Base-by-base conservation (phyloP, 2,329 filamentous ascomycete genomes). In the Rachicladosporium sp. region DNA sequence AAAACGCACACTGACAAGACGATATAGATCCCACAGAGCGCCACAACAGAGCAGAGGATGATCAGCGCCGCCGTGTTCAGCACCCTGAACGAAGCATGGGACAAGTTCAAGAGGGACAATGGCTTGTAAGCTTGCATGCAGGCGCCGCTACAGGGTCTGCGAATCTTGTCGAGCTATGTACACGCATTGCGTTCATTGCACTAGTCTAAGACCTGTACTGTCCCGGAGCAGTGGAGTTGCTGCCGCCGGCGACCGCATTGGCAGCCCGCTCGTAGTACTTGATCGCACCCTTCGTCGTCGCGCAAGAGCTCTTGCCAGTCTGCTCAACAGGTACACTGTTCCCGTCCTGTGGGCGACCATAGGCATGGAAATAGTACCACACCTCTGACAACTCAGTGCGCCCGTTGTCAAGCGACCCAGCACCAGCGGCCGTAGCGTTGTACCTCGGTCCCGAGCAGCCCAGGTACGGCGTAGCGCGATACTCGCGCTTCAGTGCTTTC, bases 11-110 rank as follows among this genome's bases (percentile, higher is more conserved):
- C 23, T 42, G 8, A 38, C 9, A 2, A 12, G 3, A 23, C 5
- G n/a, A 21, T 11, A 21, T 42, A 76, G 76, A 74, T 80, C 37
- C 63, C 76, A 4, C 74, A 73, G 45, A 65, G 65, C 39, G 76
- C 76, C 11, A 78, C 75, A 2, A 79, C 74, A 1, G 76, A 80
- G 52, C 76, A 80, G 55, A 67, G 67, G 41, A 80, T 80, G 76
- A 75, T 80, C 46, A 75, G 76, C 47, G 74, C 71, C 19, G 69
- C 74, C 2, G 76, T 80, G 2, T 80, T 80, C 48, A 74, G 71
- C 46, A 71, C 73, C 9, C 54, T 80, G 50, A 80, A 80, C 48
- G 76, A 80, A 54, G 76, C 76, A 6, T 80, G 76, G 76, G 76
- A 80, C 51, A 78, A 77, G 54, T 80, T 80, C 60, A 77, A 76